phyloP scores from a whole-genome alignment of 2,329 filamentous ascomycete genomes.

The Neonectria hederae region DNA sequence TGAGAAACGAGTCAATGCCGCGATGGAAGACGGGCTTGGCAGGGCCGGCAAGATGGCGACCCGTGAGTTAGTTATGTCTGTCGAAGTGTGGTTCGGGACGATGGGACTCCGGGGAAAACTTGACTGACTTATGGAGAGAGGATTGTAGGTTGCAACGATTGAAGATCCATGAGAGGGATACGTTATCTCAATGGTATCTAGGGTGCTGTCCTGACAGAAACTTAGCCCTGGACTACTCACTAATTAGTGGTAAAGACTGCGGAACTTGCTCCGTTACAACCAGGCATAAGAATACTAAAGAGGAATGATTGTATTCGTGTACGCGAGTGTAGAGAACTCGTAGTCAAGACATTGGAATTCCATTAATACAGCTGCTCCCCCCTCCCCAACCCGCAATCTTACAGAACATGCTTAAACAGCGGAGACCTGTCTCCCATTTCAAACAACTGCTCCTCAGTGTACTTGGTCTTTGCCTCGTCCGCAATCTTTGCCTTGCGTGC shows the following conservation, averaged over 20 bases:
- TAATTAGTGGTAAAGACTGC: too few relatives aligned
- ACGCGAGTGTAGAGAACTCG: too few relatives aligned
- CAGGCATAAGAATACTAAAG: too few relatives aligned
- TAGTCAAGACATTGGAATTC: too few relatives aligned
- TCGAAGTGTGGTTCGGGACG: not conserved
- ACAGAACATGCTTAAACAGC: slow-evolving; percentile 44
- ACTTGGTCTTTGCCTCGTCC: slow-evolving; percentile 42
- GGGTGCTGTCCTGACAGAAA: too few relatives aligned
- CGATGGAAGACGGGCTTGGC: not conserved
- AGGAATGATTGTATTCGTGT: too few relatives aligned
- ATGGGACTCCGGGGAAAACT: not conserved
- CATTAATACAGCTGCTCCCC: not conserved
- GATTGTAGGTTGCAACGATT: not conserved
- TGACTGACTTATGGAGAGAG: not conserved
- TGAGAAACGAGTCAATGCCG: not conserved
- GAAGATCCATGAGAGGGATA: not conserved
- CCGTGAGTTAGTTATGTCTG: not conserved
- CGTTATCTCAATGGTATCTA: too few relatives aligned
- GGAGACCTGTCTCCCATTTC: slow-evolving; percentile 48
- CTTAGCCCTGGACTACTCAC: too few relatives aligned
- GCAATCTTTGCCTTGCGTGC: slow-evolving; percentile 40
- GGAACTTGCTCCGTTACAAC: too few relatives aligned
- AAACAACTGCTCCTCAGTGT: slow-evolving; percentile 45
- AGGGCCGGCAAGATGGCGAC: not conserved
- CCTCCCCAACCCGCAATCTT: not conserved